Evolutionary conservation across 805 yeast species (phyloP), one percentile per base, ranked within the genome.

Genomic region (Candida succiphila): DNA sequence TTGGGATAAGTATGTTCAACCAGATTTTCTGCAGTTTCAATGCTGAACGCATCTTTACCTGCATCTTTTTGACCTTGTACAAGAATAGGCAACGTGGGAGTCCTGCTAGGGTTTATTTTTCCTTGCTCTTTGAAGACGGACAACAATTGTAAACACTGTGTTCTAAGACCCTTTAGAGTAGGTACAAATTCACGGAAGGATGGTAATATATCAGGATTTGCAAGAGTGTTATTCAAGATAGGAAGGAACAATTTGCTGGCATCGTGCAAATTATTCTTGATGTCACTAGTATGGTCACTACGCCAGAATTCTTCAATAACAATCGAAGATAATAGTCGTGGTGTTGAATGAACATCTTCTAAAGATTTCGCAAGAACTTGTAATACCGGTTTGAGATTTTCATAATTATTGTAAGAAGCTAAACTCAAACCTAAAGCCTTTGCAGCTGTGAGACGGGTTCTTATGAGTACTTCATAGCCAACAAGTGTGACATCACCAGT

Each of bases 11-110:
- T 72, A 26, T 76, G 83, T 27, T 62, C 61, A 22, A 79, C 46
- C 1, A 87, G 69, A 40, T 73, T 71, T 36, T 81, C 81, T 1
- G 96, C 96, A 39, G 73, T 71, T 28, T 71, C 81, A 27, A 92
- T 53, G 13, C 86, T 73, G 58, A 92, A 92, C 0, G 96, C 97
- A 46, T 80, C 87, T 1, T 94, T 86, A 2, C 96, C 96, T 2
- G 96, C 95, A 38, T 84, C 94, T 1, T 75, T 66, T 51, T 92
- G 97, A 24, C 98, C 98, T 54, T 87, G 89, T 4, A 89, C 96
- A 8, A 88, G 76, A 5, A 87, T 78, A 0, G 98, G 92, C 15
- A 92, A 55, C 34, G 77, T 82, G 1, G 96, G 96, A 5, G 86
- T 54, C 49, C 78, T 80, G 16, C 70, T 63, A 10, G 75, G 70